Evolutionary conservation across 2,329 filamentous ascomycete genomes (phyloP).

Genomic region (Orbilia quercus): DNA sequence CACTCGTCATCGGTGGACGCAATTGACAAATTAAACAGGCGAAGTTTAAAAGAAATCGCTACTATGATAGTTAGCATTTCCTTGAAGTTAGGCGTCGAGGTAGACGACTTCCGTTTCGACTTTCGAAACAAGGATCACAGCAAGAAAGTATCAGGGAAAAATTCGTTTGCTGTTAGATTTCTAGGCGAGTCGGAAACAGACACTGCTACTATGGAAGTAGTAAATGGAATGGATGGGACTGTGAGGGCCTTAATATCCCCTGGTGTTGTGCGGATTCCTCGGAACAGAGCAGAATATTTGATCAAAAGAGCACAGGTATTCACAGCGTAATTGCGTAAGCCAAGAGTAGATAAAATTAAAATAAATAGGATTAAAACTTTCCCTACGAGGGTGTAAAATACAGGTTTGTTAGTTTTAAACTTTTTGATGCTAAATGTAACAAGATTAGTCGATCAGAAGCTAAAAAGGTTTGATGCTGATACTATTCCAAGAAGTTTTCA

Average conservation of each 20-base stretch:
- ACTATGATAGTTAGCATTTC: background rate
- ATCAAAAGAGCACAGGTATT: conserved; percentile 20
- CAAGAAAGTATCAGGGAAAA: background rate
- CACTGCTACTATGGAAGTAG: conserved; percentile 10
- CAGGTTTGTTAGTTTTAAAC: too few relatives aligned
- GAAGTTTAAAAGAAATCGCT: conserved; percentile 23
- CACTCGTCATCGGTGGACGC: conserved; percentile 3
- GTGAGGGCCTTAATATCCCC: conserved; percentile 44
- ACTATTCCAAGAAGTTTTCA: too few relatives aligned
- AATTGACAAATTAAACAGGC: background rate
- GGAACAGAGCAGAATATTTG: conserved; percentile 4
- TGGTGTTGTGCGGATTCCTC: conserved; percentile 16
- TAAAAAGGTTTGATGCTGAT: too few relatives aligned
- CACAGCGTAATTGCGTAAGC: conserved; percentile 28
- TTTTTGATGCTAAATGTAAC: too few relatives aligned
- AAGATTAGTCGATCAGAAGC: too few relatives aligned
- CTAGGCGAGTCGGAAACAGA: conserved; percentile 19
- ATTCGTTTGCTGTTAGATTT: conserved; percentile 8
- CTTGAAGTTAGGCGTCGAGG: conserved; percentile 24
- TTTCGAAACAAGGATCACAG: conserved; percentile 34
- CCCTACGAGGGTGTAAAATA: too few relatives aligned
- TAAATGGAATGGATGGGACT: conserved; percentile 35
- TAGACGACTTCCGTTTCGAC: conserved; percentile 33
- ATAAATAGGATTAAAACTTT: too few relatives aligned
- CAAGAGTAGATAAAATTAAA: background rate